A percentile compares a stretch with the other conserved stretches of the same genome.
These are phyloP conservation scores for Calophaca sinica DNA, from an alignment of 306 rosid species.

Conservation along the genomic window DNA sequence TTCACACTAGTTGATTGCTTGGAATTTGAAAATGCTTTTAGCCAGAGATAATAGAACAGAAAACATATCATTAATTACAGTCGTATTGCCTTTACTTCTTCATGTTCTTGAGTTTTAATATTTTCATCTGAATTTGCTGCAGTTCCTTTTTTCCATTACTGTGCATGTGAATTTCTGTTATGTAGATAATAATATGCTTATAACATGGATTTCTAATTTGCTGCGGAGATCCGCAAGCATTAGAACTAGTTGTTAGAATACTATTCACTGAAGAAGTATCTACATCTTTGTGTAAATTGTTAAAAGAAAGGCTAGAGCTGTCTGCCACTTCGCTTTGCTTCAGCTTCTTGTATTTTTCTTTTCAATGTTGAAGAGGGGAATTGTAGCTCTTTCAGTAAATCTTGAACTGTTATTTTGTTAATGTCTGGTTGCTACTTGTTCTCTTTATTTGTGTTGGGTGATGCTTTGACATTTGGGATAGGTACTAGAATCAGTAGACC, in stretches of 20 bases:
- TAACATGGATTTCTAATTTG: constrained; percentile 19
- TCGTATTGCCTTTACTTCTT: background rate
- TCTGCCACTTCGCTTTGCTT: constrained; percentile 24
- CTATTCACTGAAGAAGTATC: constrained; percentile 21
- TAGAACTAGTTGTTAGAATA: constrained; percentile 15
- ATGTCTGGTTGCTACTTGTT: background rate
- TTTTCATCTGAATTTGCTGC: constrained; percentile 18
- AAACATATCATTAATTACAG: background rate
- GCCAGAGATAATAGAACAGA: background rate
- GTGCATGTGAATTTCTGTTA: constrained; percentile 10
- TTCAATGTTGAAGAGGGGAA: constrained; percentile 11
- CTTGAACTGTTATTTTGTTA: constrained; percentile 19
- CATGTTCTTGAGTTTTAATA: background rate
- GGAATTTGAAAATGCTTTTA: background rate
- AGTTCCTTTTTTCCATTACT: background rate
- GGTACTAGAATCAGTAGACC: constrained; percentile 2
- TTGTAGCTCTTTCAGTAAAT: constrained; percentile 9
- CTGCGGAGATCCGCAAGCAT: constrained; percentile 29
- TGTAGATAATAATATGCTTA: constrained; percentile 7
- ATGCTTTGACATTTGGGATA: constrained; percentile 16
- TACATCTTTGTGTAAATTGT: constrained; percentile 1
- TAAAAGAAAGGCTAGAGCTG: constrained; percentile 10
- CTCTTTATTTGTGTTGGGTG: constrained; percentile 19
- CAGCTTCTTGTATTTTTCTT: constrained; percentile 14
- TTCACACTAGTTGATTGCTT: constrained; percentile 17